These are phyloP conservation scores for Globisporangium carolinianum DNA, from an alignment of 352 stramenopile species.

Conservation along the genomic window DNA sequence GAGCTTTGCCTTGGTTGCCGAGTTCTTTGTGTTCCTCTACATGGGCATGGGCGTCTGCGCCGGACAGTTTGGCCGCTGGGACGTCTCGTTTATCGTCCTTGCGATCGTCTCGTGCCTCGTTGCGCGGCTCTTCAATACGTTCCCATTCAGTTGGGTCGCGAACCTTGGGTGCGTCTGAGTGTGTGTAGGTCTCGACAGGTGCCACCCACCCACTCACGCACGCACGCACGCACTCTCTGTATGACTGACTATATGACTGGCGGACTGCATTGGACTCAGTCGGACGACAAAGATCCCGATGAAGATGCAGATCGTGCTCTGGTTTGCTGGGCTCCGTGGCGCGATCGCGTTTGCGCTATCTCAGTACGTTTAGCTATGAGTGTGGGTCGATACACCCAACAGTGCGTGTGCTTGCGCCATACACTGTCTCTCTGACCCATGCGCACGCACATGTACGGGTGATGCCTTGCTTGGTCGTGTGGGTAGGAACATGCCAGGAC, in stretches of 20 bases:
- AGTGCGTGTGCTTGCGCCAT: not conserved
- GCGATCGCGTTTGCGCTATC: conserved; percentile 80
- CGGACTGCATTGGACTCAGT: conserved; percentile 12
- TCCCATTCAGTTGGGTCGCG: conserved; percentile 77
- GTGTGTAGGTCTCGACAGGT: not conserved
- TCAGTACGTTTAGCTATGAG: conserved; percentile 28
- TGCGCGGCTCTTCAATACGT: conserved; percentile 91
- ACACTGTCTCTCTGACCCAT: no score
- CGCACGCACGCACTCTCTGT: no score
- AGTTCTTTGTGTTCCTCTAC: conserved; percentile 80
- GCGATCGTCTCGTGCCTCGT: conserved; percentile 84
- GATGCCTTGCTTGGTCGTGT: not conserved
- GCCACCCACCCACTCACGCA: not conserved
- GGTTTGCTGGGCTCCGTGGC: conserved; percentile 90
- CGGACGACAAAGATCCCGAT: conserved; percentile 56
- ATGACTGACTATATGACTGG: conserved; percentile 1
- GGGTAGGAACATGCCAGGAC: conserved; percentile 89
- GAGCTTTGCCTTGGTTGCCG: conserved; percentile 60
- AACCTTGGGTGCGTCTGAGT: conserved; percentile 36
- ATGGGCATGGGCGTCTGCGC: conserved; percentile 71
- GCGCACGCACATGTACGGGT: not conserved
- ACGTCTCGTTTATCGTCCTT: conserved; percentile 82
- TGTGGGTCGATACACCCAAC: no score
- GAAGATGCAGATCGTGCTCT: conserved; percentile 91
- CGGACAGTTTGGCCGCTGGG: conserved; percentile 65